Conservation (phyloP, 768 basidiomycete species). For the Terana coerulea region DNA sequence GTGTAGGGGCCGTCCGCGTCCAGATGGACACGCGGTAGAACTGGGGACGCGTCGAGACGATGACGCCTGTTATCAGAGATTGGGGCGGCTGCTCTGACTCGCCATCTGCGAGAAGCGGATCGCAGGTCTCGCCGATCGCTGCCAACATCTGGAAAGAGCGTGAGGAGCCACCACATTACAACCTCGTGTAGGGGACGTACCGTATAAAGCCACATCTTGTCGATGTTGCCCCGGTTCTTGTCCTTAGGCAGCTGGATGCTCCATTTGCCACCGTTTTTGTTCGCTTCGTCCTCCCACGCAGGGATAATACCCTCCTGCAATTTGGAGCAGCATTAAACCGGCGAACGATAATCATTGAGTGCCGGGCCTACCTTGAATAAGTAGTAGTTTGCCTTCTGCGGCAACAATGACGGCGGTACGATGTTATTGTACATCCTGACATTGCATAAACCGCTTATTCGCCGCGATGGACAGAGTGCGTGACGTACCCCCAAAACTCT, state of each 20-base stretch:
- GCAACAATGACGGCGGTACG: conserved; percentile 88
- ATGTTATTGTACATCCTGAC: conserved; percentile 94
- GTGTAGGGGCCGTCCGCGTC: conserved; percentile 80
- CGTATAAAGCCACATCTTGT: conserved; percentile 98
- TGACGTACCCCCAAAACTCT: conserved; percentile 95
- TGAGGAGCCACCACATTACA: neutral
- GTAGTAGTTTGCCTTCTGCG: conserved; percentile 98
- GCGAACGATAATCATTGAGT: too few relatives aligned
- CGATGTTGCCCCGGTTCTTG: conserved; percentile 80
- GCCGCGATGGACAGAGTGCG: neutral
- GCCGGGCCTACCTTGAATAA: conserved; percentile 81
- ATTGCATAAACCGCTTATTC: neutral
- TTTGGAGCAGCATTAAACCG: conserved; percentile 2
- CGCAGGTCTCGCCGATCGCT: conserved; percentile 98
- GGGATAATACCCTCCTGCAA: conserved; percentile 89
- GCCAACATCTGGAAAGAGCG: conserved; percentile 80
- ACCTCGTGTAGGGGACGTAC: conserved; percentile 38
- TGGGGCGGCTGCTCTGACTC: conserved; percentile 43
- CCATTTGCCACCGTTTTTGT: conserved; percentile 98
- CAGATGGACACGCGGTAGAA: conserved; percentile 98
- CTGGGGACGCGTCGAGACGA: conserved; percentile 89
- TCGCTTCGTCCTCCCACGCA: conserved; percentile 96
- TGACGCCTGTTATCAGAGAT: conserved; percentile 58
- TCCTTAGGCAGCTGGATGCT: conserved; percentile 95
- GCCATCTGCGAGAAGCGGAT: conserved; percentile 65